These are phyloP conservation scores for Sphaceloma murrayae DNA, from an alignment of 2,329 filamentous ascomycete species.

Conservation along the genomic window DNA sequence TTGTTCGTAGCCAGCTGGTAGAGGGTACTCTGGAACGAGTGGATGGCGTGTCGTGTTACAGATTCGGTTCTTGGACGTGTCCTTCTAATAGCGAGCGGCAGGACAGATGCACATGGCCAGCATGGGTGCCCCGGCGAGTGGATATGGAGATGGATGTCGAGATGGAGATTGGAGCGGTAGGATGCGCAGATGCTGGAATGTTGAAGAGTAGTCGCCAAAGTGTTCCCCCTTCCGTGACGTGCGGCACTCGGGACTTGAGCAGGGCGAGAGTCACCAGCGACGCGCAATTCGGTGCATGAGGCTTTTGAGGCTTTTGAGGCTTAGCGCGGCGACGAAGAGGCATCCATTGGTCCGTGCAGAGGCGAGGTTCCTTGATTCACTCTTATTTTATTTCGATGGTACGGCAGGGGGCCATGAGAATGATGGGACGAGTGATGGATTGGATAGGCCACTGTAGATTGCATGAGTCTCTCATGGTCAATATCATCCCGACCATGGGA, in stretches of 20 bases:
- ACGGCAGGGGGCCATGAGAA: too few species aligned
- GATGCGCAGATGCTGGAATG: background rate
- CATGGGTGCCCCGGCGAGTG: background rate
- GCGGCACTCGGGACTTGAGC: too few species aligned
- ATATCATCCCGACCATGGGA: background rate
- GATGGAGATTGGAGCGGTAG: background rate
- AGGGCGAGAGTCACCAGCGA: slow-evolving; percentile 10
- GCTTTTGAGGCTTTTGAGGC: slow-evolving; percentile 3
- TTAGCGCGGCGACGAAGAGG: slow-evolving; percentile 10
- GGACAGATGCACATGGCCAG: slow-evolving; percentile 7
- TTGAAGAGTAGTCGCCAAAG: slow-evolving; percentile 5
- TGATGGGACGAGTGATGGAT: too few species aligned
- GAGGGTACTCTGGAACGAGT: slow-evolving; percentile 4
- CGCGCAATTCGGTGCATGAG: slow-evolving; percentile 5
- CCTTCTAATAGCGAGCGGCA: slow-evolving; percentile 8
- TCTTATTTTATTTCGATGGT: too few species aligned
- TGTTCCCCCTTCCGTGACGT: background rate
- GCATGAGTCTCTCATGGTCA: too few species aligned
- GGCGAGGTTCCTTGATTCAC: background rate
- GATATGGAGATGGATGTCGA: too few species aligned
- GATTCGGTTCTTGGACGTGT: slow-evolving; percentile 9
- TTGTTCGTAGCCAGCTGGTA: slow-evolving; percentile 6
- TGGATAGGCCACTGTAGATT: too few species aligned
- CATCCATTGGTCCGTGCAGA: slow-evolving; percentile 3
- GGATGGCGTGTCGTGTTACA: slow-evolving; percentile 8